Evolutionary conservation across 2,329 filamentous ascomycete genomes (phyloP), one percentile per base, ranked within the genome.

Genomic region (Aotearoamyces nothofagi): DNA sequence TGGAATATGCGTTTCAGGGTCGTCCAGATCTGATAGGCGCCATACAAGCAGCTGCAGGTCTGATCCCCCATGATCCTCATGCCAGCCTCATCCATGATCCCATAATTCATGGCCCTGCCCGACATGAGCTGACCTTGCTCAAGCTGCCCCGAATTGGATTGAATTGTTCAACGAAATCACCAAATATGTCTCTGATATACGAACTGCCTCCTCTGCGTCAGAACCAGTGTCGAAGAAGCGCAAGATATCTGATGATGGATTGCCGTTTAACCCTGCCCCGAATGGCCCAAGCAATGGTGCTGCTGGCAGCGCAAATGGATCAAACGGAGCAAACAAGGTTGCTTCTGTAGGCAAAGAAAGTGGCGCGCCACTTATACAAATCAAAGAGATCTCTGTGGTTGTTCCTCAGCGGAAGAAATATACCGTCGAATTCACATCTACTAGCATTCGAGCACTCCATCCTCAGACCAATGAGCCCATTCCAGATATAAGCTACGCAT

Each of bases 361-460:
- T 5, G 69, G 75, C 39, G 42, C 56, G 5, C 51, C 75, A 0
- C 49, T 75, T 15, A 54, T 77, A 11, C 66, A 66, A 37, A 57
- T 78, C 34, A 73, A 71, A 47, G 73, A 77, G 24, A 70, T 78
- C 12, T 78, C 71, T 0, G 58, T 78, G n/a, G 66, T 69, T 1
- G 60, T 76, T 4, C 74, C 74, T 0, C 69, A 73, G 52, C 60
- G 74, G 37, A 79, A 78, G 52, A 79, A 78, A 50, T 70, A 70
- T 39, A 68, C 71, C 38, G 48, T 78, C 6, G 72, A 67, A 48
- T 66, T 78, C 36, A 78, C 71, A 3, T 52, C 59, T 5, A 58
- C 60, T 34, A 66, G 68, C 37, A 42, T 77, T 17, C 76, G 74
- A 37, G 69, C 69, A 9, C 58, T 64, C 19, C 54, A 56, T 1